A percentile compares a stretch with the other conserved stretches of the same genome.
phyloP scores from a whole-genome alignment of 345 rosid species.

The Acer saccharum region DNA sequence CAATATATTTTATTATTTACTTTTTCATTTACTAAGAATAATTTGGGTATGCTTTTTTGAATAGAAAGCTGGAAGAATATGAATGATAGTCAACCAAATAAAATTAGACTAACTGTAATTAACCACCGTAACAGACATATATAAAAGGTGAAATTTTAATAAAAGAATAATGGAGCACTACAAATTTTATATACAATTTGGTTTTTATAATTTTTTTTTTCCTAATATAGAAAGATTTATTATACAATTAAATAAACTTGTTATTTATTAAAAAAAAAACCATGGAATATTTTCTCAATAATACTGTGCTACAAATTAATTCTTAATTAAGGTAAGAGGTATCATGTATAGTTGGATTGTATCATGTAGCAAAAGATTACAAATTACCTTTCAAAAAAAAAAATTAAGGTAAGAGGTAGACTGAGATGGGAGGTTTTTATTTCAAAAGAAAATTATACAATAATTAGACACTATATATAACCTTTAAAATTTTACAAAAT shows the following conservation, averaged over 20 bases:
- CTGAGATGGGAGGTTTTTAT: neutral
- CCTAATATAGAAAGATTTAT: neutral
- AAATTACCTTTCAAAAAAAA: no score
- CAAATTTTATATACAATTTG: neutral
- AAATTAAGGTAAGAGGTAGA: neutral
- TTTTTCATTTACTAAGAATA: conserved; percentile 4
- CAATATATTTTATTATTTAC: conserved; percentile 6
- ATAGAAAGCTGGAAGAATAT: conserved; percentile 2
- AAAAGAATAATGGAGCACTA: neutral
- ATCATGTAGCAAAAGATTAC: no score
- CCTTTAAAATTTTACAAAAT: no score
- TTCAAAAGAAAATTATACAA: no score
- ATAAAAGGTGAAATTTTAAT: conserved; percentile 1
- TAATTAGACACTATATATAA: no score
- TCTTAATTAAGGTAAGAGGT: neutral
- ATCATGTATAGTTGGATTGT: no score
- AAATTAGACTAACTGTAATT: conserved; percentile 29
- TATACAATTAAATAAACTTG: neutral
- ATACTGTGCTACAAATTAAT: neutral
- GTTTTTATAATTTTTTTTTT: no score
- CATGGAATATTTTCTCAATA: neutral
- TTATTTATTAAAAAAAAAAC: no score
- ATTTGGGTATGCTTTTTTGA: conserved; percentile 1
- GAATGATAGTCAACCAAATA: conserved; percentile 16
- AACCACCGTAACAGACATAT: conserved; percentile 31